Evolutionary conservation across 148 eudicot species (phyloP).

Genomic region (Arctostaphylos glauca): DNA sequence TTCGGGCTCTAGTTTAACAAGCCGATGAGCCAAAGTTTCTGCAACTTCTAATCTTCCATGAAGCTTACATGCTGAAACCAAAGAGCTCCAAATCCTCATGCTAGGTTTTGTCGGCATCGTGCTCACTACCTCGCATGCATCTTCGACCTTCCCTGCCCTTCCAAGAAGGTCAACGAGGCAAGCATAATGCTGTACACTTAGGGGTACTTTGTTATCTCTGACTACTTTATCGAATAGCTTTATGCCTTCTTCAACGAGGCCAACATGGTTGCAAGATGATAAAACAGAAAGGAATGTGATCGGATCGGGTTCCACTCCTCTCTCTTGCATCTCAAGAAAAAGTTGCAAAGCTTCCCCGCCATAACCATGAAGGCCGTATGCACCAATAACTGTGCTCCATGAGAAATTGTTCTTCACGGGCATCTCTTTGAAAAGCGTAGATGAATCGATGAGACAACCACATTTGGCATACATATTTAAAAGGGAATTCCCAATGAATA

Average conservation of each 20-base stretch:
- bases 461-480: conserved; percentile 51
- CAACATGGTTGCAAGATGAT: conserved; percentile 51
- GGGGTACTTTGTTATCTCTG: conserved; percentile 7
- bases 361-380: conserved; percentile 41
- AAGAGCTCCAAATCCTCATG: conserved; percentile 41
- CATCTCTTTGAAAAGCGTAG: conserved; percentile 32
- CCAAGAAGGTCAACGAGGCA: conserved; percentile 51
- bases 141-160: conserved; percentile 46
- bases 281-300: conserved; percentile 39
- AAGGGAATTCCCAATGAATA: conserved; percentile 36
- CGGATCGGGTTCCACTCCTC: conserved; percentile 31
- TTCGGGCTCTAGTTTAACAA: conserved; percentile 34
- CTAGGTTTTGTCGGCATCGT: conserved; percentile 45
- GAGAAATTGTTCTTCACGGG: conserved; percentile 29
- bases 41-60: conserved; percentile 47
- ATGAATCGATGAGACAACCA: conserved; percentile 33
- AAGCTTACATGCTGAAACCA: conserved; percentile 46
- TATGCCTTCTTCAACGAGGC: conserved; percentile 43
- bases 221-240: conserved; percentile 26
- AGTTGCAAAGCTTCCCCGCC: conserved; percentile 33
- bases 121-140: conserved; percentile 37
- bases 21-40: conserved; percentile 29
- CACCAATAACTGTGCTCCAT: conserved; percentile 40
- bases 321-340: conserved; percentile 33
- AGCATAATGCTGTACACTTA: conserved; percentile 44